Conservation (phyloP, 768 basidiomycete species). For the Macrolepiota fuliginosa region DNA sequence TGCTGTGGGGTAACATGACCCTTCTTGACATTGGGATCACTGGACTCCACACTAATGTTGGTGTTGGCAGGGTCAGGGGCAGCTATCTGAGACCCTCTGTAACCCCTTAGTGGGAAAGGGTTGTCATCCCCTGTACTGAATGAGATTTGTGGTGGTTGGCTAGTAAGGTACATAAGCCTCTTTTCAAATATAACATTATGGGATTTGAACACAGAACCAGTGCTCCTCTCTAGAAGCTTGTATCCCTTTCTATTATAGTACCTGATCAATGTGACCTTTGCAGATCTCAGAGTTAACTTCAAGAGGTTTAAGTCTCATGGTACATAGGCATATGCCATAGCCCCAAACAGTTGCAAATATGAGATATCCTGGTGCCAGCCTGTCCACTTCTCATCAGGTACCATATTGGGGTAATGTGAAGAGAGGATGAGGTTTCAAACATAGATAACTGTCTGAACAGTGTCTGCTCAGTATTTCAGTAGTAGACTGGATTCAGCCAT, state of each 20-base stretch:
- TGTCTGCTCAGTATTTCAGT: conserved; percentile 17
- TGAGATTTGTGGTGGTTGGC: background rate
- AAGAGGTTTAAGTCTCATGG: conserved; percentile 8
- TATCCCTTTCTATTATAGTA: conserved; percentile 21
- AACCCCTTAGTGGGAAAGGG: background rate
- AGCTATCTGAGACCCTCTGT: too few relatives aligned
- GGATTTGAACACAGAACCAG: conserved; percentile 14
- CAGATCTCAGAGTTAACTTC: conserved; percentile 15
- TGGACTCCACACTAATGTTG: too few relatives aligned
- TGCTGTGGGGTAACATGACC: too few relatives aligned
- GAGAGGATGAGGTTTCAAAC: conserved; percentile 12
- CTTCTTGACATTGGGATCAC: too few relatives aligned
- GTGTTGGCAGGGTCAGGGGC: too few relatives aligned
- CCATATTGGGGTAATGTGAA: conserved; percentile 10
- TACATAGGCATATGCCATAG: conserved; percentile 26
- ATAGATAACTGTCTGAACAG: conserved; percentile 8
- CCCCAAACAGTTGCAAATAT: conserved; percentile 28
- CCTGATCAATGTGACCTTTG: conserved; percentile 21
- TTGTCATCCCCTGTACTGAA: background rate
- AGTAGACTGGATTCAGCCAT: conserved; percentile 21
- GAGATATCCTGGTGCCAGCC: conserved; percentile 23
- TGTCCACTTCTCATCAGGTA: conserved; percentile 17
- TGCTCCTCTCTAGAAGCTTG: conserved; percentile 14
- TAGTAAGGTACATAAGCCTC: conserved; percentile 10
- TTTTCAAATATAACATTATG: conserved; percentile 26